Conservation (phyloP, 73 alveolate species). For the Paramecium biaurelia region DNA sequence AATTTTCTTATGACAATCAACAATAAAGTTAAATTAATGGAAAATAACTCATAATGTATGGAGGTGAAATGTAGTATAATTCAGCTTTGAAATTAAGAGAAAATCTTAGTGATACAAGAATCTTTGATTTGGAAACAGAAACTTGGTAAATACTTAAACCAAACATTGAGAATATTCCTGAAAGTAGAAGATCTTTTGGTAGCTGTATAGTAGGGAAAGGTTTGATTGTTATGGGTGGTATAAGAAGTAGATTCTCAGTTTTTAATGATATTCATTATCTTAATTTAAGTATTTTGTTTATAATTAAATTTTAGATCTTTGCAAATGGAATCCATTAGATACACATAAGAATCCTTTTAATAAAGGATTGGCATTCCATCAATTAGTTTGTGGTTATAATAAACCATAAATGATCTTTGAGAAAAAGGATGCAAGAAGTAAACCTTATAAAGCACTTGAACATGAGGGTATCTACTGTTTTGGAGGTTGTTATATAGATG, state of each 20-base stretch:
- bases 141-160: not conserved
- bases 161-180: constrained; percentile 29
- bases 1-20: not conserved
- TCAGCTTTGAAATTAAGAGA: constrained; percentile 26
- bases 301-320: not conserved
- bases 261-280: constrained; percentile 28
- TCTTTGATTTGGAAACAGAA: not conserved
- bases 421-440: not conserved
- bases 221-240: constrained; percentile 1
- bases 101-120: constrained; percentile 19
- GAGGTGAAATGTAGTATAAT: constrained; percentile 28
- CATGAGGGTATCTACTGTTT: constrained; percentile 45
- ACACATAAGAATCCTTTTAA: not conserved
- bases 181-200: constrained; percentile 40
- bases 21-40: not conserved
- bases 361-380: constrained; percentile 15
- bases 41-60: constrained; percentile 6
- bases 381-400: not conserved
- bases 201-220: constrained; percentile 37
- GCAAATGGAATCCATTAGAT: constrained; percentile 10
- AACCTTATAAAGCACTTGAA: not conserved
- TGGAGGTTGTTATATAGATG: constrained; percentile 41
- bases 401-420: not conserved
- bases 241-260: constrained; percentile 16
- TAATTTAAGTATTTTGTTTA: not conserved